phyloP scores from a whole-genome alignment of 2,329 filamentous ascomycete species.

The Cladosporium austrohemisphaericum region DNA sequence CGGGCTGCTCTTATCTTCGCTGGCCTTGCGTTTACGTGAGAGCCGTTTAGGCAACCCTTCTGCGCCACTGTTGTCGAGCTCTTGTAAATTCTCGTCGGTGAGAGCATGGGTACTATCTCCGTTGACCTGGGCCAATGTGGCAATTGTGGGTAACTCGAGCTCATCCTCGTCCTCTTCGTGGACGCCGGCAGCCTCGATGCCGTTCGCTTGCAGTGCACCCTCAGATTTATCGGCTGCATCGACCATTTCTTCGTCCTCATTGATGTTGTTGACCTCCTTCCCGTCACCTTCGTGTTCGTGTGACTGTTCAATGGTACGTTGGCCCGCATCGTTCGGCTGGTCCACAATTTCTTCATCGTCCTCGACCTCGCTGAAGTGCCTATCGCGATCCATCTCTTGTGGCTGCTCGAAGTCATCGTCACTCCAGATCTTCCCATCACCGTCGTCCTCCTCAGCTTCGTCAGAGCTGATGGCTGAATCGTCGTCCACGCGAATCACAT shows the following conservation, averaged over 20 bases:
- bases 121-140: background rate
- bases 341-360: background rate
- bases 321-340: background rate
- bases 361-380: conserved; percentile 7
- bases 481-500: conserved; percentile 7
- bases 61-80: conserved; percentile 4
- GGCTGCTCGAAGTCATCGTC: conserved; percentile 9
- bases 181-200: background rate
- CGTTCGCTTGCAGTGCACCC: background rate
- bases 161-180: conserved; percentile 3
- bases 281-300: background rate
- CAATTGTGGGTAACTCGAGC: background rate
- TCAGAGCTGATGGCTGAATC: background rate
- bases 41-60: background rate
- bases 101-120: background rate
- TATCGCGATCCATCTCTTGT: background rate
- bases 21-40: background rate
- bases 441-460: background rate
- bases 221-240: background rate
- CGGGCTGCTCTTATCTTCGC: background rate
- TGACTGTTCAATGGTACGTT: background rate
- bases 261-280: background rate
- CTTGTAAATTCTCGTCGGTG: background rate
- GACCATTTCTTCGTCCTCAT: background rate
- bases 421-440: conserved; percentile 6